Conservation (phyloP, 306 rosid genomes). For the Ziziphus jujuba region DNA sequence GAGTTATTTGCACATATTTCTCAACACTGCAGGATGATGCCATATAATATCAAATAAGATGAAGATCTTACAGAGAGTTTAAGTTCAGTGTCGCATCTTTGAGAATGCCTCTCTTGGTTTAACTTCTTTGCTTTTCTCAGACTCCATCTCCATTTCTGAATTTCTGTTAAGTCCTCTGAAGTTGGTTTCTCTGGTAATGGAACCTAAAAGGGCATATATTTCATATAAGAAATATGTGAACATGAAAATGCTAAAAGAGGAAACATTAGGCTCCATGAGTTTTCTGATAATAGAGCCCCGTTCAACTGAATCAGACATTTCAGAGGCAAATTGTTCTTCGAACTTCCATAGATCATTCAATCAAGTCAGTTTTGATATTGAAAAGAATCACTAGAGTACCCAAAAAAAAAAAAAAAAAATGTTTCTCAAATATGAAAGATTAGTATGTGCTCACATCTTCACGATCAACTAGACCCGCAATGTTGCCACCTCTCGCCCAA, state of each 20-base stretch:
- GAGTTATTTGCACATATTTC: not conserved
- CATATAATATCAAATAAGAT: slow-evolving; percentile 4
- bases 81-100: slow-evolving; percentile 78
- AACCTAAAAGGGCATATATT: slow-evolving; percentile 50
- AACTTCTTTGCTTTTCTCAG: slow-evolving; percentile 73
- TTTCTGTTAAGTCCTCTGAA: slow-evolving; percentile 55
- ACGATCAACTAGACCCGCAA: slow-evolving; percentile 79
- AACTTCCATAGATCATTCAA: not conserved
- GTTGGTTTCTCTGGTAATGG: slow-evolving; percentile 71
- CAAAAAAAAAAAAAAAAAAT: not conserved
- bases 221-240: not conserved
- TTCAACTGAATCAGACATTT: not conserved
- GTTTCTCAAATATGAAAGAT: slow-evolving; percentile 9
- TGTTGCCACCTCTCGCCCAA: slow-evolving; percentile 82
- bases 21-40: slow-evolving; percentile 7
- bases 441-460: slow-evolving; percentile 54
- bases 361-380: not conserved
- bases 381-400: not conserved
- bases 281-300: slow-evolving; percentile 3
- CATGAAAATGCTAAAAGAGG: not conserved
- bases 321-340: not conserved
- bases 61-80: slow-evolving; percentile 77
- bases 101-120: slow-evolving; percentile 84
- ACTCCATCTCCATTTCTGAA: slow-evolving; percentile 81
- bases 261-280: slow-evolving; percentile 1